Percentiles rank a stretch among this genome's conserved stretches.
These are phyloP conservation scores for Rhynchospora tenuis DNA, from an alignment of 176 grass and related monocot species.

Conservation along the genomic window DNA sequence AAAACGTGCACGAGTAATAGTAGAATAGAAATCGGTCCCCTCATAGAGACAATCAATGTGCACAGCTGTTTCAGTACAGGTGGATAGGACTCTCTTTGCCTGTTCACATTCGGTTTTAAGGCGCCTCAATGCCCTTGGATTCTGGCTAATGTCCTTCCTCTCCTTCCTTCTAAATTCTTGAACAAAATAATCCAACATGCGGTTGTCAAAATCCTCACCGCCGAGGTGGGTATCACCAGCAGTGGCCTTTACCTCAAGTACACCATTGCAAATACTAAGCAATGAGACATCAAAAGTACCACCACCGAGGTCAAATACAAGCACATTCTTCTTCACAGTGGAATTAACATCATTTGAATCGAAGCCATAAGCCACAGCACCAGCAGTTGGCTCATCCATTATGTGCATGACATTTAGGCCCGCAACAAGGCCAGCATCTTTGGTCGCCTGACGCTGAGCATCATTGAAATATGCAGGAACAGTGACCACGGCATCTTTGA, in stretches of 20 bases:
- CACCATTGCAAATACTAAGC: slow-evolving; percentile 27
- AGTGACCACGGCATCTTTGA: slow-evolving; percentile 39
- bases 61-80: slow-evolving; percentile 26
- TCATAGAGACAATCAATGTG: slow-evolving; percentile 32
- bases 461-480: slow-evolving; percentile 43
- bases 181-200: slow-evolving; percentile 23
- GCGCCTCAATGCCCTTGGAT: slow-evolving; percentile 21
- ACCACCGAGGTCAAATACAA: slow-evolving; percentile 37
- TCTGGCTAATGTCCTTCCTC: slow-evolving; percentile 24
- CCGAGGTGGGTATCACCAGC: slow-evolving; percentile 36
- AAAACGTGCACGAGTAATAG: slow-evolving; percentile 29
- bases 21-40: slow-evolving; percentile 33
- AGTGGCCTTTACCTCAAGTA: slow-evolving; percentile 36
- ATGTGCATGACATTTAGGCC: slow-evolving; percentile 34
- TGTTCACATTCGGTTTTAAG: slow-evolving; percentile 27
- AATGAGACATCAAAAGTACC: slow-evolving; percentile 38
- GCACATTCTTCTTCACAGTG: slow-evolving; percentile 13
- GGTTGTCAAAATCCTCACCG: slow-evolving; percentile 27
- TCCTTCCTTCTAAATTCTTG: slow-evolving; percentile 28
- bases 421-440: slow-evolving; percentile 30
- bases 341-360: slow-evolving; percentile 9
- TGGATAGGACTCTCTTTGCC: slow-evolving; percentile 30
- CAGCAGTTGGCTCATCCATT: slow-evolving; percentile 38
- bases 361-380: slow-evolving; percentile 24
- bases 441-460: slow-evolving; percentile 36